Evolutionary conservation across 495 filamentous ascomycete genomes (phyloP).

Genomic region (Xeromyces bisporus): DNA sequence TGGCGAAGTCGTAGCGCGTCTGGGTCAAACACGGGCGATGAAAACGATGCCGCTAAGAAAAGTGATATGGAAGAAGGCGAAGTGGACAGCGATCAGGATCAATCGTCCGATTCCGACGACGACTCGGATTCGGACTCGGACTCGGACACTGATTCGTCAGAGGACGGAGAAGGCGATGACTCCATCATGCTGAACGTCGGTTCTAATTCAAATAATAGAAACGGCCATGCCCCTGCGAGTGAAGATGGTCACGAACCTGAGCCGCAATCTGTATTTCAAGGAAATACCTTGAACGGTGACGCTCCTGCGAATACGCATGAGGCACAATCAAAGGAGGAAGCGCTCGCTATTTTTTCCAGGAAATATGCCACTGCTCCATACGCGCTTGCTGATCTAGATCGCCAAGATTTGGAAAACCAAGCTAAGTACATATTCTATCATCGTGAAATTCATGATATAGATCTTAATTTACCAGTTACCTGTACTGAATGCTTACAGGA

Average conservation of each 20-base stretch:
- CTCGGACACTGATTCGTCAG: constrained; percentile 2
- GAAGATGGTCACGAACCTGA: constrained; percentile 15
- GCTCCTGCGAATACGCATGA: background rate
- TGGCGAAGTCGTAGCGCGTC: constrained; percentile 26
- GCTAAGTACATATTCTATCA: constrained; percentile 33
- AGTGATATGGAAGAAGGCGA: constrained; percentile 9
- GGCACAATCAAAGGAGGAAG: constrained; percentile 19
- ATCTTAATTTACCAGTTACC: constrained; percentile 47
- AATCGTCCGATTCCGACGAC: constrained; percentile 24
- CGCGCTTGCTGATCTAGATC: constrained; percentile 24
- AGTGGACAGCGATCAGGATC: constrained; percentile 5
- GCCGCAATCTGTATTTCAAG: constrained; percentile 1
- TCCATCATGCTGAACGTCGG: constrained; percentile 29
- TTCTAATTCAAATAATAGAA: constrained; percentile 3
- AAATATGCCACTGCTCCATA: constrained; percentile 23
- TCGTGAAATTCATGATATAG: constrained; percentile 40
- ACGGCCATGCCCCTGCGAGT: constrained; percentile 3
- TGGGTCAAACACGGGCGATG: constrained; percentile 6
- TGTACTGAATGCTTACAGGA: constrained; percentile 28
- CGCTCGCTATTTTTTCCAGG: constrained; percentile 16
- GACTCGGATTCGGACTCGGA: constrained; percentile 1
- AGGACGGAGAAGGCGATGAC: constrained; percentile 23
- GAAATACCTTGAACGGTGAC: background rate
- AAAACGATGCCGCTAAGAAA: constrained; percentile 9
- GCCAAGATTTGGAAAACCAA: constrained; percentile 26